Evolutionary conservation across 2,329 filamentous ascomycete species (phyloP).

Genomic region (Metarhizium robertsii): DNA sequence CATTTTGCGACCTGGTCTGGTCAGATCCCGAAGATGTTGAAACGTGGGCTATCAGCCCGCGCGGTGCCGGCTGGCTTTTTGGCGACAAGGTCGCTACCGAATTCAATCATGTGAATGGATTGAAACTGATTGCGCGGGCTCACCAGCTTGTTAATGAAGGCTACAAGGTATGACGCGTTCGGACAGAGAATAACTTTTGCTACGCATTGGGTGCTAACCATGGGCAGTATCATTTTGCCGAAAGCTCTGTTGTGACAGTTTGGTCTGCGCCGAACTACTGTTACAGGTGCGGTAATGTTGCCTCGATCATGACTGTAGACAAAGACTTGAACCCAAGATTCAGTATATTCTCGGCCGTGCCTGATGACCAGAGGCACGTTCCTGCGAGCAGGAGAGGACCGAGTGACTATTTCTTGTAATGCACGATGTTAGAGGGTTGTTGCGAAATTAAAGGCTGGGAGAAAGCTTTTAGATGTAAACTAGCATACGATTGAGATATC

Average conservation of each 20-base stretch:
- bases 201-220: conserved; percentile 16
- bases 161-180: conserved; percentile 61
- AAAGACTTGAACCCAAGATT: conserved; percentile 83
- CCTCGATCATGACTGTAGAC: conserved; percentile 89
- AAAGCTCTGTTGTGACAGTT: conserved; percentile 93
- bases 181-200: not conserved
- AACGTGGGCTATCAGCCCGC: conserved; percentile 88
- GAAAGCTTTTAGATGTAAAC: conserved; percentile 27
- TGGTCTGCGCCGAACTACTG: conserved; percentile 98
- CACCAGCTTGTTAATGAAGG: conserved; percentile 98
- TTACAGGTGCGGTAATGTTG: conserved; percentile 92
- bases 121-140: conserved; percentile 92
- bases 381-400: conserved; percentile 61
- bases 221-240: conserved; percentile 75
- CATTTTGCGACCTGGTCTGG: conserved; percentile 98
- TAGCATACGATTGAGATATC: conserved; percentile 34
- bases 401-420: conserved; percentile 60
- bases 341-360: conserved; percentile 85
- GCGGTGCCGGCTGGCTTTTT: conserved; percentile 96
- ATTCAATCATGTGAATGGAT: conserved; percentile 92
- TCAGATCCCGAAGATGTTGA: conserved; percentile 95
- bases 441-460: conserved; percentile 14
- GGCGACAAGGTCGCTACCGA: conserved; percentile 96
- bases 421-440: conserved; percentile 5
- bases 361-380: conserved; percentile 72